These are phyloP conservation scores for Zangia roseola DNA, from an alignment of 768 basidiomycete genomes.

Conservation along the genomic window DNA sequence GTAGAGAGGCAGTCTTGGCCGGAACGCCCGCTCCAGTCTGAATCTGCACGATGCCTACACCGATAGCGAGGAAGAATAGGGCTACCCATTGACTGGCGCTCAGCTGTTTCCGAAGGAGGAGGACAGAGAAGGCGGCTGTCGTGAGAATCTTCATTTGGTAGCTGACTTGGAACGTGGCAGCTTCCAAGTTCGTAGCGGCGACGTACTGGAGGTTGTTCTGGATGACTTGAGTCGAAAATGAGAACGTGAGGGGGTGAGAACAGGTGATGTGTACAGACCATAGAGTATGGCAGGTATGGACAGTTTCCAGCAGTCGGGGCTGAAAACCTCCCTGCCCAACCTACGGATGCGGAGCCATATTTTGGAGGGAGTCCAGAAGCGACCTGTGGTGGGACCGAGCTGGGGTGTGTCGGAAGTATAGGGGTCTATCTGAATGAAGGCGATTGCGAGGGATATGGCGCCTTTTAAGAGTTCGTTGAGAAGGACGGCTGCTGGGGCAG, in stretches of 20 bases:
- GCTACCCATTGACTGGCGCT: conserved; percentile 79
- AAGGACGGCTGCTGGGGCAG: conserved; percentile 91
- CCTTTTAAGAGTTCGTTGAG: conserved; percentile 95
- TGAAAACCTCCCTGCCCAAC: conserved; percentile 71
- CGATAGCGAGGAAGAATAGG: conserved; percentile 79
- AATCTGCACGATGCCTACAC: conserved; percentile 87
- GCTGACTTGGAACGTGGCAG: conserved; percentile 94
- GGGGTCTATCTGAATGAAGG: conserved; percentile 61
- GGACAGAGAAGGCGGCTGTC: conserved; percentile 85
- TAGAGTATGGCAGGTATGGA: conserved; percentile 97
- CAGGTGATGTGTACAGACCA: conserved; percentile 38
- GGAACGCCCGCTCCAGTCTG: conserved; percentile 44
- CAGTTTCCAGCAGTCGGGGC: conserved; percentile 94
- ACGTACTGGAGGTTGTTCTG: conserved; percentile 97
- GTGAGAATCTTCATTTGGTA: conserved; percentile 98
- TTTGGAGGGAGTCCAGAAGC: conserved; percentile 36
- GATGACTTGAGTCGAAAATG: conserved; percentile 49
- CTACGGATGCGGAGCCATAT: conserved; percentile 50
- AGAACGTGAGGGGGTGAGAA: neutral
- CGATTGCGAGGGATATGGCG: conserved; percentile 80
- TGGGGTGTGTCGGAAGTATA: conserved; percentile 31
- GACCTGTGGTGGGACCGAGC: conserved; percentile 30
- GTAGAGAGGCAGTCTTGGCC: conserved; percentile 27
- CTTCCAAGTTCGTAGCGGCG: conserved; percentile 89
- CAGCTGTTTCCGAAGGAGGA: conserved; percentile 76